A percentile compares a stretch with the other conserved stretches of the same genome.
Evolutionary conservation across 768 basidiomycete species (phyloP).

Genomic region (Suillus paluster): DNA sequence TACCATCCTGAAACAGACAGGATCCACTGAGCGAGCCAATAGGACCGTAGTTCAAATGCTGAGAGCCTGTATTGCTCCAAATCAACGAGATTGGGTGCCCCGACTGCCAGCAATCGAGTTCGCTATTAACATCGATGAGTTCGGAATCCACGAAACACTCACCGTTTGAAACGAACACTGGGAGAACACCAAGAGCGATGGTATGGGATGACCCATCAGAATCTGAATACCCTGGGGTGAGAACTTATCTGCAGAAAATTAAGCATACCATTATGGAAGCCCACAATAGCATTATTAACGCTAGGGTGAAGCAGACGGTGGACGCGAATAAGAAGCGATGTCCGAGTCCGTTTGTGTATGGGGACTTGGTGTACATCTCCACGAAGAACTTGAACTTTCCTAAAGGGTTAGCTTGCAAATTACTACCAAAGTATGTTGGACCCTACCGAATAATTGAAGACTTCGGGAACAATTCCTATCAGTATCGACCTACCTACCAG

Average conservation of each 20-base stretch:
- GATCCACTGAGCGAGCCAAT: slow-evolving; percentile 40
- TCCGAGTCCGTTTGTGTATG: slow-evolving; percentile 17
- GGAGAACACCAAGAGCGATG: slow-evolving; percentile 32
- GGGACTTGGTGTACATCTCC: slow-evolving; percentile 37
- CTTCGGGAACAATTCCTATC: slow-evolving; percentile 18
- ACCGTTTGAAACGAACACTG: slow-evolving; percentile 41
- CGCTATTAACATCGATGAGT: slow-evolving; percentile 37
- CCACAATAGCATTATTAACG: slow-evolving; percentile 16
- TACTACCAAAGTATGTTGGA: slow-evolving; percentile 41
- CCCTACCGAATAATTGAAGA: slow-evolving; percentile 31
- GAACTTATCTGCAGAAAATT: slow-evolving; percentile 20
- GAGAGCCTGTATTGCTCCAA: slow-evolving; percentile 19
- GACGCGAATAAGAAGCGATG: slow-evolving; percentile 27
- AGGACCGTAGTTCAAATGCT: slow-evolving; percentile 36
- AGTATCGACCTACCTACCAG: slow-evolving; percentile 30
- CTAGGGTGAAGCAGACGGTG: slow-evolving; percentile 31
- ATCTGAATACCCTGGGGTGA: slow-evolving; percentile 28
- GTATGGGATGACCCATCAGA: slow-evolving; percentile 28
- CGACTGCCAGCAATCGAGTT: slow-evolving; percentile 38
- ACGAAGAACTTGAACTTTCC: slow-evolving; percentile 41
- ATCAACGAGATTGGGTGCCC: slow-evolving; percentile 39
- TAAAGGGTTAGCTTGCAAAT: slow-evolving; percentile 30
- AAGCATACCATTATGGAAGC: slow-evolving; percentile 32
- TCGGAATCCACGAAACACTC: slow-evolving; percentile 37
- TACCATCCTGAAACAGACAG: slow-evolving; percentile 50